A percentile compares a stretch with the other conserved stretches of the same genome.
phyloP scores from a whole-genome alignment of 1,284 basidiomycete genomes.

The Tilletia caries region DNA sequence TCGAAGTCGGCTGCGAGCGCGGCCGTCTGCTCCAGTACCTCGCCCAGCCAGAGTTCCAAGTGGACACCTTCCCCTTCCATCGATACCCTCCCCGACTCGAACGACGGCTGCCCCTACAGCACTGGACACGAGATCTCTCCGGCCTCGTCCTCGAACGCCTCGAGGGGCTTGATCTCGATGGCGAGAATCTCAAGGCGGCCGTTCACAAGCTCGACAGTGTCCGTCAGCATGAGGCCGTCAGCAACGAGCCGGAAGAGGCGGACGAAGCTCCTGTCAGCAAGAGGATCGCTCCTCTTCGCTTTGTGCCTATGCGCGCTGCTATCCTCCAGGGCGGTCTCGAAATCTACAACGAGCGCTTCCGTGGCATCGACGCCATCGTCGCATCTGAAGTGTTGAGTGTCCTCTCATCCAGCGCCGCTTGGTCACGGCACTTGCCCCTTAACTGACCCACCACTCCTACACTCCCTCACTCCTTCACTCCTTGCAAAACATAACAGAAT shows the following conservation, averaged over 20 bases:
- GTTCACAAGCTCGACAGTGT: slow-evolving; percentile 1
- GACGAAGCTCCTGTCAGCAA: neutral
- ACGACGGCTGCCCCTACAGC: neutral
- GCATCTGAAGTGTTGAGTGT: slow-evolving; percentile 86
- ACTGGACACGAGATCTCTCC: neutral
- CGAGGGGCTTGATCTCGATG: slow-evolving; percentile 17
- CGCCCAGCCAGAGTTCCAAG: slow-evolving; percentile 35
- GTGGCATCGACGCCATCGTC: slow-evolving; percentile 74
- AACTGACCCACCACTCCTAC: no score
- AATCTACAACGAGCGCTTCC: slow-evolving; percentile 69
- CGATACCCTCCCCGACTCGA: slow-evolving; percentile 26
- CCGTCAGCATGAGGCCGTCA: neutral
- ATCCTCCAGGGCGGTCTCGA: slow-evolving; percentile 69
- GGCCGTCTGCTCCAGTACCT: slow-evolving; percentile 31
- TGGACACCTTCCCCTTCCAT: slow-evolving; percentile 31
- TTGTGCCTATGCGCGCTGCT: slow-evolving; percentile 26
- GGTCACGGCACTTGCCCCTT: no score
- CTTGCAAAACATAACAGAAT: slow-evolving; percentile 63
- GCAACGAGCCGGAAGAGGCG: neutral
- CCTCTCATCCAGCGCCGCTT: no score
- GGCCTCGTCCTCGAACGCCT: slow-evolving; percentile 11
- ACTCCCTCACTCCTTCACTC: neutral
- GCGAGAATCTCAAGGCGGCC: slow-evolving; percentile 11
- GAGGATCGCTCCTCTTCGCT: slow-evolving; percentile 7
- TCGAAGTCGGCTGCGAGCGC: slow-evolving; percentile 36